phyloP scores from a whole-genome alignment of 139 green algal genomes.

The Picochlorum sp. region DNA sequence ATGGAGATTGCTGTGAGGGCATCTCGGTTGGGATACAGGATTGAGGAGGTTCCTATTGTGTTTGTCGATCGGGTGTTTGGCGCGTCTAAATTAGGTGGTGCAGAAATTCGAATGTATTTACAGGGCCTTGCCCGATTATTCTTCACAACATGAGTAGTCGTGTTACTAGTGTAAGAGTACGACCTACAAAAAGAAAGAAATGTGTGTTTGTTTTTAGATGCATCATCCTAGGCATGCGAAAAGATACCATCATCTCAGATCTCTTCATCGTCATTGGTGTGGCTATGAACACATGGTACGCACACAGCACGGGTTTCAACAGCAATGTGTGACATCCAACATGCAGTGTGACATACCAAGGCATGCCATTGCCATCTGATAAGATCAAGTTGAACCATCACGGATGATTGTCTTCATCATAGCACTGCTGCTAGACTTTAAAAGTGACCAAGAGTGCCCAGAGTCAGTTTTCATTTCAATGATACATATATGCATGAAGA shows the following conservation, averaged over 20 bases:
- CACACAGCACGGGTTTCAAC: neutral
- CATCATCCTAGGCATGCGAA: neutral
- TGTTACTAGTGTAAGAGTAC: neutral
- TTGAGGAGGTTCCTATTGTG: constrained; percentile 92
- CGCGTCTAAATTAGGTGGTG: constrained; percentile 79
- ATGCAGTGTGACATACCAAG: neutral
- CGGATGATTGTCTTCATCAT: too few relatives aligned
- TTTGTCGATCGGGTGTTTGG: constrained; percentile 97
- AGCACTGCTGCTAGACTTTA: too few relatives aligned
- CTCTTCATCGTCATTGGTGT: neutral
- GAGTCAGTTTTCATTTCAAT: too few relatives aligned
- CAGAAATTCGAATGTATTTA: constrained; percentile 80
- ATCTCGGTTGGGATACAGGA: constrained; percentile 29
- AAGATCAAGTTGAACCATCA: too few relatives aligned
- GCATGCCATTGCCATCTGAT: too few relatives aligned
- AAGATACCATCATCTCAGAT: neutral
- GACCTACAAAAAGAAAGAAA: neutral
- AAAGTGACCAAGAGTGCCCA: too few relatives aligned
- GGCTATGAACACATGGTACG: neutral
- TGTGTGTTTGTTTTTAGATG: too few relatives aligned
- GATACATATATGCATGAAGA: too few relatives aligned
- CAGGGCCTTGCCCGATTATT: constrained; percentile 78
- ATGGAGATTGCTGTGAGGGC: constrained; percentile 96
- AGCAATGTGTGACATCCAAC: neutral
- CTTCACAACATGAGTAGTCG: constrained; percentile 55